Percentiles rank a stretch among this genome's conserved stretches.
Evolutionary conservation across 306 rosid genomes (phyloP).

Genomic region (Dryas octopetala): DNA sequence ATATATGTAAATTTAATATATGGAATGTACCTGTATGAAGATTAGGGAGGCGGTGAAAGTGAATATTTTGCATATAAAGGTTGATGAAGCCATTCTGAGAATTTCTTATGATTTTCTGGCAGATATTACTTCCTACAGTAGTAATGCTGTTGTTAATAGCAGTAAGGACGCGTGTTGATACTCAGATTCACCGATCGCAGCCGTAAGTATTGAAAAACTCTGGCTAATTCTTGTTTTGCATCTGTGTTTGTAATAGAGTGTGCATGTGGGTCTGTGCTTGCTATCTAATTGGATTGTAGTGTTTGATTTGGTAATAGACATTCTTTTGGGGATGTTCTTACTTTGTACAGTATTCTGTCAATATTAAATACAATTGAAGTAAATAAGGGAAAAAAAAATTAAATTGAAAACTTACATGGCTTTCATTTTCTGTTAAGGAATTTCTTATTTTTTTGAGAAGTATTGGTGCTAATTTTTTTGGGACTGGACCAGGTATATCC

Average conservation of each 20-base stretch:
- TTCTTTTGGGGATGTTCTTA: background rate
- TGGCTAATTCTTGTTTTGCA: background rate
- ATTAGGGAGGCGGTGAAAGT: background rate
- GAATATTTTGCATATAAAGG: background rate
- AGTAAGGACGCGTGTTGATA: slow-evolving; percentile 80
- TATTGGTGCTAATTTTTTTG: slow-evolving; percentile 15
- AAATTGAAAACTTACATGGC: background rate
- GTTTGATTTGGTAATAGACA: background rate
- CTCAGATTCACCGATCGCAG: slow-evolving; percentile 79
- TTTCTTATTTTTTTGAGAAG: background rate
- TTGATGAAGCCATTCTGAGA: slow-evolving; percentile 19
- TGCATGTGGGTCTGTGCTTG: background rate
- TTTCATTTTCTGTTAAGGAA: background rate
- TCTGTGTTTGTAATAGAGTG: background rate
- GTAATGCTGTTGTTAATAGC: slow-evolving; percentile 81
- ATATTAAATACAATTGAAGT: background rate
- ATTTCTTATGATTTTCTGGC: slow-evolving; percentile 30
- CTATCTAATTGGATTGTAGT: background rate
- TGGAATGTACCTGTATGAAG: no score
- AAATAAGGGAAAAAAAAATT: background rate
- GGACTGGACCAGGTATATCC: slow-evolving; percentile 68
- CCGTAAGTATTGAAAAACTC: slow-evolving; percentile 54
- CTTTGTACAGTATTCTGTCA: background rate
- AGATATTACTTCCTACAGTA: slow-evolving; percentile 92
- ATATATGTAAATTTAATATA: no score